Percentiles rank a stretch among this genome's conserved stretches.
Conservation (phyloP, 805 yeast species). For the Candida ficus region DNA sequence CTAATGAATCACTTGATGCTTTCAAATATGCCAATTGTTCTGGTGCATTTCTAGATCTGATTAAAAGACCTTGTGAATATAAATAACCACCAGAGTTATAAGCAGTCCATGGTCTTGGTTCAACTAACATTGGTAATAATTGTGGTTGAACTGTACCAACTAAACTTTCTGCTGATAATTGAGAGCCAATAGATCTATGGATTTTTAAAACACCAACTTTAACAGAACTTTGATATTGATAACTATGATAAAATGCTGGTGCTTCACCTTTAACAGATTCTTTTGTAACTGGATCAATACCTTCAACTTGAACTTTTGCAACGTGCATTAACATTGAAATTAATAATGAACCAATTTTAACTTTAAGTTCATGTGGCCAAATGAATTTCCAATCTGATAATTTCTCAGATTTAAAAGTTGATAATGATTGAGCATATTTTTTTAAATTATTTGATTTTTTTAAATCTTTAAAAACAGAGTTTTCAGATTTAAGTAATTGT, state of each 20-base stretch:
- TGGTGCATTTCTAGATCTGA: constrained; percentile 78
- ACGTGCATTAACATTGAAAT: constrained; percentile 71
- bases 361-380: constrained; percentile 55
- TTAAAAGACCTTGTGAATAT: constrained; percentile 54
- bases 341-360: constrained; percentile 79
- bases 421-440: constrained; percentile 21
- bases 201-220: constrained; percentile 77
- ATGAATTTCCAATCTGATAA: constrained; percentile 32
- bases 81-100: constrained; percentile 84
- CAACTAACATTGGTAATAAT: constrained; percentile 83
- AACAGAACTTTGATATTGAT: constrained; percentile 74
- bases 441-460: constrained; percentile 29
- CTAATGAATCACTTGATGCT: constrained; percentile 73
- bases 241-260: constrained; percentile 88
- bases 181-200: constrained; percentile 62
- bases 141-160: constrained; percentile 77
- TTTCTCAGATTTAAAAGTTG: constrained; percentile 32
- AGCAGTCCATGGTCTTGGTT: constrained; percentile 84
- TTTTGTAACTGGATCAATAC: constrained; percentile 76
- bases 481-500: constrained; percentile 51
- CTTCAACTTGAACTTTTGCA: constrained; percentile 76
- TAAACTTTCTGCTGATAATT: constrained; percentile 60
- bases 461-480: constrained; percentile 48
- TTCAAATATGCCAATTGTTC: constrained; percentile 86
- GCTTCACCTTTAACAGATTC: constrained; percentile 62